Base-by-base conservation (phyloP, 257 asterid species). In the Ballota nigra region DNA sequence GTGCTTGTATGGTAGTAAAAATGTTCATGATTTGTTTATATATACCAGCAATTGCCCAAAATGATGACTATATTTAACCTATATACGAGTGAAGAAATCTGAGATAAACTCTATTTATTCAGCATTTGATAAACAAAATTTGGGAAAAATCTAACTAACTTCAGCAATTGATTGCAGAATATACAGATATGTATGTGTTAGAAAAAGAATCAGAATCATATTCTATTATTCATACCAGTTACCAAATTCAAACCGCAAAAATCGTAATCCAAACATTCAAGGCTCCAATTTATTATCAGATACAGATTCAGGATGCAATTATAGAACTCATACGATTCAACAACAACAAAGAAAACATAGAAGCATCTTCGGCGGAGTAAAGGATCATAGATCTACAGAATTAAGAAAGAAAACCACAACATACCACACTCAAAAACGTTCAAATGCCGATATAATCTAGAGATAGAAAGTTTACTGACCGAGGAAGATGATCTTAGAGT, bases 381-480 rank as follows among this genome's bases (percentile, higher is more conserved):
- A 19, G 18, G 29, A 74, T 49, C 70, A 43, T 7, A 67, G 64
- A 68, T 59, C 63, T 29, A 58, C 34, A 67, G 31, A 12, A 63
- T 26, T 24, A 22, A n/a, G 13, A 72, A 60, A 57, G 5, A 57
- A 12, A 51, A 19, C 8, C 5, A 49, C 3, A 23, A 15, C 18
- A 63, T 0, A 11, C 31, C 16, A 38, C 13, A 22, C 13, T 23
- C 51, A 49, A 34, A 36, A 57, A 28, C 57, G 18, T 6, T 11
- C 26, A 66, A 8, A 19, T 24, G 16, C 13, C 24, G 66, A 23
- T 12, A 23, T 51, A 31, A 2, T 31, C 4, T 2, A 51, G 13
- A 40, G 20, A 28, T 6, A 67, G 65, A 63, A n/a, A 45, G 49
- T 24, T 55, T 11, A 52, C 72, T 41, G 49, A 70, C 77, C 76